Conservation (phyloP, 1,139 yeast genomes). For the Meyerozyma athensensis region DNA sequence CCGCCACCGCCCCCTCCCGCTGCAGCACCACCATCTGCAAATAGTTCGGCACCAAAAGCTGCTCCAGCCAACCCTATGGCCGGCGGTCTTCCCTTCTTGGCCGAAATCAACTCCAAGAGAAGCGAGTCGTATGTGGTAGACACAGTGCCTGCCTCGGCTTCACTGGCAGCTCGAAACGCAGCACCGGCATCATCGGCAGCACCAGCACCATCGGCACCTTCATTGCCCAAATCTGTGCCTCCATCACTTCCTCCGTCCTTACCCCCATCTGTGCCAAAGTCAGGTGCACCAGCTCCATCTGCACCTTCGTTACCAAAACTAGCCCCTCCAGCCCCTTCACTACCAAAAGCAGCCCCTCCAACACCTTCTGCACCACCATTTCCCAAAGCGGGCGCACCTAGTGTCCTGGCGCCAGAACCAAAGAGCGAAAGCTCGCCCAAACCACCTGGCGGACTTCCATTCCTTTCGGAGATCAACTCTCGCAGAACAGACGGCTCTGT, state of each 20-base stretch:
- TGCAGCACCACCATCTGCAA: conserved; percentile 14
- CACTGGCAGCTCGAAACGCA: conserved; percentile 5
- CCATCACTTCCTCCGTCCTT: conserved; percentile 7
- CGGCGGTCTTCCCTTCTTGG: conserved; percentile 44
- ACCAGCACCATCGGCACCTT: conserved; percentile 5
- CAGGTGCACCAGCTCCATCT: conserved; percentile 5
- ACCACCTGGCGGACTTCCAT: conserved; percentile 31
- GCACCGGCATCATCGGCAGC: conserved; percentile 4
- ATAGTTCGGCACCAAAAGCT: conserved; percentile 16
- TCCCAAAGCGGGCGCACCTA: neutral
- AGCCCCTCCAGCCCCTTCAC: conserved; percentile 7
- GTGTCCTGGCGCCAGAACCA: conserved; percentile 10
- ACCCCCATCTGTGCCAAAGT: neutral
- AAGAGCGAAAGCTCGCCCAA: conserved; percentile 11
- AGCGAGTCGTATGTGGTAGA: conserved; percentile 61
- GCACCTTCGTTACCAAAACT: conserved; percentile 8
- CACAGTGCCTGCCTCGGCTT: neutral
- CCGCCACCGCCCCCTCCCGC: conserved; percentile 16
- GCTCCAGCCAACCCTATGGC: conserved; percentile 19
- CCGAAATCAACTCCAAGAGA: conserved; percentile 52
- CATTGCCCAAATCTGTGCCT: conserved; percentile 8
- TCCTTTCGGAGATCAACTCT: conserved; percentile 39
- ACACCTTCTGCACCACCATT: conserved; percentile 1
- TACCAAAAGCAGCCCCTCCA: conserved; percentile 4
- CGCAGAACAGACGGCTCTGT: conserved; percentile 26